These are phyloP conservation scores for Geotrichum bryndzae DNA, from an alignment of 1,139 yeast species.

Conservation along the genomic window DNA sequence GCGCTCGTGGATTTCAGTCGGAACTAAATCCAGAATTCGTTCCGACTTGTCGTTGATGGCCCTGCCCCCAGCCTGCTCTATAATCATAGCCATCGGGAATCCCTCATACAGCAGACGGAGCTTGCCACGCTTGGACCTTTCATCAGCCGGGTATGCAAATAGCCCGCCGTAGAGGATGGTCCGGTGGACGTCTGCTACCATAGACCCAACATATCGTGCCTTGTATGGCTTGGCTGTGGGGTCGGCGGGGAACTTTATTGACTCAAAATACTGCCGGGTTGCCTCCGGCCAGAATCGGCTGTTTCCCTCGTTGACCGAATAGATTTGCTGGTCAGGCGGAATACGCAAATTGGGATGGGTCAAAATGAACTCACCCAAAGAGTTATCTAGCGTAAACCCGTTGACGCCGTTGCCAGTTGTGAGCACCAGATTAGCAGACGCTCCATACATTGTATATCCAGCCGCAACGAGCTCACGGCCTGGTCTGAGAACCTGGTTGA, in stretches of 20 bases:
- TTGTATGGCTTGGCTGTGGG: slow-evolving; percentile 71
- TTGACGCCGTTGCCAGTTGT: slow-evolving; percentile 90
- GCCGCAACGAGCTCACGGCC: slow-evolving; percentile 97
- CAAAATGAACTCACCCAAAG: slow-evolving; percentile 84
- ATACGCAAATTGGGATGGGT: slow-evolving; percentile 74
- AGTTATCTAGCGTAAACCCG: slow-evolving; percentile 86
- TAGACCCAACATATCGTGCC: slow-evolving; percentile 92
- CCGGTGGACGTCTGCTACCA: slow-evolving; percentile 98
- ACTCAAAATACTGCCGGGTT: slow-evolving; percentile 60
- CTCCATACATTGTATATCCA: slow-evolving; percentile 98
- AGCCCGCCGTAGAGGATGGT: slow-evolving; percentile 91
- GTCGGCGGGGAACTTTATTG: slow-evolving; percentile 65
- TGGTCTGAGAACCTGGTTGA: slow-evolving; percentile 78
- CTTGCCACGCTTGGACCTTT: slow-evolving; percentile 83
- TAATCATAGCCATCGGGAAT: slow-evolving; percentile 93
- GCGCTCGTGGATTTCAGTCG: slow-evolving; percentile 87
- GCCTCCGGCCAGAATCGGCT: slow-evolving; percentile 75
- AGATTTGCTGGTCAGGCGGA: slow-evolving; percentile 62
- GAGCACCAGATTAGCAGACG: slow-evolving; percentile 90
- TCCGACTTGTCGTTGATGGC: slow-evolving; percentile 89
- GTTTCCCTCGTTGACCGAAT: slow-evolving; percentile 94
- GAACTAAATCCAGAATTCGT: slow-evolving; percentile 77
- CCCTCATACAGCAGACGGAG: slow-evolving; percentile 89
- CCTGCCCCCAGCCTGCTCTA: slow-evolving; percentile 94
- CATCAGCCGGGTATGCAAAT: slow-evolving; percentile 89